phyloP scores from a whole-genome alignment of 306 rosid species.

The Benincasa hispida region DNA sequence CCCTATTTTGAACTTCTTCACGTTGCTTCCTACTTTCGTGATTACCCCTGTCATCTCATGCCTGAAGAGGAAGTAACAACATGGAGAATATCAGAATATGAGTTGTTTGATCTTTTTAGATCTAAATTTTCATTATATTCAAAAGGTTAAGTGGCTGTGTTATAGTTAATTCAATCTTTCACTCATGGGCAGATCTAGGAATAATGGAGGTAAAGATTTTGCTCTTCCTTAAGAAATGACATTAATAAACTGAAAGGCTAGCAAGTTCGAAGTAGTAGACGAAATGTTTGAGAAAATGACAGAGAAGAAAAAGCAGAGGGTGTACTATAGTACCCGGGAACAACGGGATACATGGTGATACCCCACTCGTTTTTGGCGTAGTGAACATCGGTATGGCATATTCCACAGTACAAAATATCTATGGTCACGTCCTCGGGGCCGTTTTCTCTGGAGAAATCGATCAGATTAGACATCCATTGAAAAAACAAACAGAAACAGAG shows the following conservation, averaged over 20 bases:
- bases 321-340: conserved; percentile 41
- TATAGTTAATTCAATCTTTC: no score
- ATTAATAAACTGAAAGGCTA: no score
- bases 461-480: neutral
- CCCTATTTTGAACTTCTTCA: conserved; percentile 43
- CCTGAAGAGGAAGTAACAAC: conserved; percentile 11
- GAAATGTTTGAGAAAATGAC: neutral
- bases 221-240: no score
- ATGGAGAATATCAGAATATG: neutral
- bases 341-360: conserved; percentile 61
- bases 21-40: conserved; percentile 50
- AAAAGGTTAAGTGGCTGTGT: no score
- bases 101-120: no score
- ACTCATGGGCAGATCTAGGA: no score
- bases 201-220: no score
- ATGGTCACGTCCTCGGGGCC: conserved; percentile 54
- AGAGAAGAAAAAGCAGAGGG: neutral
- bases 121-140: no score
- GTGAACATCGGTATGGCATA: conserved; percentile 75
- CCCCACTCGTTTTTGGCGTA: conserved; percentile 56
- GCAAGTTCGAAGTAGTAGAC: neutral
- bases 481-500: neutral
- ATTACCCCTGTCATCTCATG: conserved; percentile 61
- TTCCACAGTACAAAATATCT: conserved; percentile 47
- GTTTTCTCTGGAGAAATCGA: conserved; percentile 34